A percentile compares a stretch with the other conserved stretches of the same genome.
Conservation (phyloP, 2,329 filamentous ascomycete genomes). For the Elsinoe batatas region DNA sequence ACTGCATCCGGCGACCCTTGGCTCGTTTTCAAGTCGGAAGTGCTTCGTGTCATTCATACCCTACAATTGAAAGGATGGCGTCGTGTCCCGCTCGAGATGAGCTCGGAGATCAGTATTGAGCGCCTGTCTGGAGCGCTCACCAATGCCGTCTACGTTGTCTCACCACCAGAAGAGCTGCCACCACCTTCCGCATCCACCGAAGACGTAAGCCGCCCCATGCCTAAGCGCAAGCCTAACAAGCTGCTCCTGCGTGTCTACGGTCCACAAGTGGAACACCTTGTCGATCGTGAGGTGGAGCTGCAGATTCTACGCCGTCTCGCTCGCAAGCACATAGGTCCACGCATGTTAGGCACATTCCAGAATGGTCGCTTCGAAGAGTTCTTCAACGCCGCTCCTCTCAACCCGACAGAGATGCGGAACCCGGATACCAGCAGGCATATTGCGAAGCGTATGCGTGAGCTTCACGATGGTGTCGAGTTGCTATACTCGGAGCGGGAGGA, state of each 20-base stretch:
- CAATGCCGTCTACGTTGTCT: conserved; percentile 92
- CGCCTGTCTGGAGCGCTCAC: conserved; percentile 84
- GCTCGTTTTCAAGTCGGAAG: conserved; percentile 83
- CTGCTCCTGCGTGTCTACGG: conserved; percentile 87
- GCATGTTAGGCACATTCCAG: conserved; percentile 79
- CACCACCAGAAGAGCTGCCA: conserved; percentile 58
- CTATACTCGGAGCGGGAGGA: conserved; percentile 65
- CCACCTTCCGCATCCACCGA: conserved; percentile 15
- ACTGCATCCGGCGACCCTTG: conserved; percentile 53
- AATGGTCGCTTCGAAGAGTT: conserved; percentile 96
- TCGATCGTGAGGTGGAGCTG: conserved; percentile 84
- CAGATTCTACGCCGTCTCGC: conserved; percentile 76
- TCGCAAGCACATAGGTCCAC: conserved; percentile 85
- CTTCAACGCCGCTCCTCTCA: conserved; percentile 75
- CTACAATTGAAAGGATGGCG: conserved; percentile 87
- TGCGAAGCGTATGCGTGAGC: conserved; percentile 91
- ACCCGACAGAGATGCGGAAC: conserved; percentile 63
- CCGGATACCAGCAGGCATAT: conserved; percentile 83
- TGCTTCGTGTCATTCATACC: conserved; percentile 80
- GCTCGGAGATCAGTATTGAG: conserved; percentile 59
- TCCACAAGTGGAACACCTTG: conserved; percentile 88
- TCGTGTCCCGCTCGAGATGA: conserved; percentile 62
- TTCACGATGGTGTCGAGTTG: conserved; percentile 87
- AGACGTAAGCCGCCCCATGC: conserved; percentile 19
- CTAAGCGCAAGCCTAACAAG: conserved; percentile 52